These are phyloP conservation scores for Lanmaoa pseudosensibilis DNA, from an alignment of 768 basidiomycete species.

Conservation along the genomic window DNA sequence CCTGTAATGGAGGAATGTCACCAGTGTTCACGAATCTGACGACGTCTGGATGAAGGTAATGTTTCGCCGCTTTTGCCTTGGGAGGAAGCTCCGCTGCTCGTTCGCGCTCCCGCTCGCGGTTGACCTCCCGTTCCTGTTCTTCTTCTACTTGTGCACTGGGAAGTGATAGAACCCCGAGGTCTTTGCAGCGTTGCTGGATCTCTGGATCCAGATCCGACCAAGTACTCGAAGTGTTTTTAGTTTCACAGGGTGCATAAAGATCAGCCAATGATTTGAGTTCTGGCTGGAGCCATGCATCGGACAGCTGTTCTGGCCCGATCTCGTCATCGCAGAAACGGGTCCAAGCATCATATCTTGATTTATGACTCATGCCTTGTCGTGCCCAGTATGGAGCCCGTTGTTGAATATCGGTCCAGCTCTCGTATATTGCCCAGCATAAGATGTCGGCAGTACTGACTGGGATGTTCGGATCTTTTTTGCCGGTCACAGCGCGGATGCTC, in stretches of 20 bases:
- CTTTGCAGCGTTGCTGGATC: conserved; percentile 3
- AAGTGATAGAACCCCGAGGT: conserved; percentile 10
- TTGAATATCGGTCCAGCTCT: conserved; percentile 34
- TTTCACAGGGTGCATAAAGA: conserved; percentile 28
- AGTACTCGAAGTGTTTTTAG: neutral
- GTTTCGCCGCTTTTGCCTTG: conserved; percentile 15
- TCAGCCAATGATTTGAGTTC: conserved; percentile 37
- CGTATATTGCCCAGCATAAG: conserved; percentile 43
- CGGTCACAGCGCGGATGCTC: conserved; percentile 31
- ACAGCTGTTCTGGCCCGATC: neutral
- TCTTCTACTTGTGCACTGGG: conserved; percentile 33
- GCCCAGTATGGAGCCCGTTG: neutral
- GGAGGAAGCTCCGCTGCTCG: conserved; percentile 37
- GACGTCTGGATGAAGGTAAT: conserved; percentile 18
- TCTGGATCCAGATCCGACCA: neutral
- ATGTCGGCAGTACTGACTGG: conserved; percentile 29
- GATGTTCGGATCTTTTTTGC: conserved; percentile 1
- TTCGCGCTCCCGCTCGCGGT: conserved; percentile 43
- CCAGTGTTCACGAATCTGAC: conserved; percentile 29
- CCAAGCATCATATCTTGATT: conserved; percentile 13
- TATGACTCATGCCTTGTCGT: conserved; percentile 29
- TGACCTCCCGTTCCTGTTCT: conserved; percentile 46
- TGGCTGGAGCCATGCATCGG: conserved; percentile 37
- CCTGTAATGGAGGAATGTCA: neutral
- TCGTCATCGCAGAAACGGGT: neutral